These are phyloP conservation scores for Hypericum androsaemum DNA, from an alignment of 345 rosid genomes.

Conservation along the genomic window DNA sequence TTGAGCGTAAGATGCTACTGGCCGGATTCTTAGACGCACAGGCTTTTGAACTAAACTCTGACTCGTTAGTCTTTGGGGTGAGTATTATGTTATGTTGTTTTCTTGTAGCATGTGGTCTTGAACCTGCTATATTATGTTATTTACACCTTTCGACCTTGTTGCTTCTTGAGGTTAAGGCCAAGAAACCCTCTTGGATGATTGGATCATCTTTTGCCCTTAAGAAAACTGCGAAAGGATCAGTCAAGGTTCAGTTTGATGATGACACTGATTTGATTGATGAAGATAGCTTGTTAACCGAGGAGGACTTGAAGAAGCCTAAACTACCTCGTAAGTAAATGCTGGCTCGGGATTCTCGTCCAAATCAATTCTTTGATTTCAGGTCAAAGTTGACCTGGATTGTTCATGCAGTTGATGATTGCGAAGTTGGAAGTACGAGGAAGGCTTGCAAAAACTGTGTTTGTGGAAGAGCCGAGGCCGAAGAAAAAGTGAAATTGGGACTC, in stretches of 20 bases:
- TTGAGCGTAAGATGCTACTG: slow-evolving; percentile 54
- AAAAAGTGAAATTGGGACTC: slow-evolving; percentile 64
- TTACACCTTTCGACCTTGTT: not conserved
- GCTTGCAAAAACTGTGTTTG: slow-evolving; percentile 95
- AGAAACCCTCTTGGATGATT: slow-evolving; percentile 73
- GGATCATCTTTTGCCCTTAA: slow-evolving; percentile 78
- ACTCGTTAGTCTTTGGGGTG: slow-evolving; percentile 31
- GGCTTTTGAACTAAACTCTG: slow-evolving; percentile 36
- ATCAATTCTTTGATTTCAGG: too few species aligned
- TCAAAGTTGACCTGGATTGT: not conserved
- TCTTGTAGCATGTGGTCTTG: not conserved
- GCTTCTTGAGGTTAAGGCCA: slow-evolving; percentile 46
- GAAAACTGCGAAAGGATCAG: slow-evolving; percentile 34
- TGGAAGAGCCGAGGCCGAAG: slow-evolving; percentile 93
- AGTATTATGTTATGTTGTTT: slow-evolving; percentile 19
- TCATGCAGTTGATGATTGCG: slow-evolving; percentile 68
- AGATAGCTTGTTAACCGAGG: slow-evolving; percentile 83
- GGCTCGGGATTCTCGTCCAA: too few species aligned
- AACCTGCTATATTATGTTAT: not conserved
- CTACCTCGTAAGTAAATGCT: slow-evolving; percentile 40
- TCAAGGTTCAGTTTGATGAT: slow-evolving; percentile 51
- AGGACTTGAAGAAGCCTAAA: slow-evolving; percentile 74
- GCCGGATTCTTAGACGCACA: slow-evolving; percentile 62
- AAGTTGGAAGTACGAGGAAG: slow-evolving; percentile 68
- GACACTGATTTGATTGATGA: slow-evolving; percentile 89